phyloP scores from a whole-genome alignment of 352 stramenopile species.

The Globisporangium splendens region DNA sequence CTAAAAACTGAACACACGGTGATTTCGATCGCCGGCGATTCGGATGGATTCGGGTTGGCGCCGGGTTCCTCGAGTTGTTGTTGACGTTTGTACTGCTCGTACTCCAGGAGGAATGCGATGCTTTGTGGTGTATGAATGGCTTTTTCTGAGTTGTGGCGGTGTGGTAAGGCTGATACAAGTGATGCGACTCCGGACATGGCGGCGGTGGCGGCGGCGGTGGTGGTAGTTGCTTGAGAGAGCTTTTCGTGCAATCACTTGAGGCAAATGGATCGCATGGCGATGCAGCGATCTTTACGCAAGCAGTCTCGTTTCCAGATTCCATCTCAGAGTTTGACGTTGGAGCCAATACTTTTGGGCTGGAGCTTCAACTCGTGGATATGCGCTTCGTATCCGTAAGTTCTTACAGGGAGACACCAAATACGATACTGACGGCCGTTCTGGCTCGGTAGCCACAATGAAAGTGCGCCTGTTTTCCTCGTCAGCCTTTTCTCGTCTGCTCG shows the following conservation, averaged over 20 bases:
- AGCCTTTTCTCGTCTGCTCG: background rate
- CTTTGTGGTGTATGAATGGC: background rate
- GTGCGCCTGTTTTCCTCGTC: background rate
- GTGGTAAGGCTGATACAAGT: slow-evolving; percentile 6
- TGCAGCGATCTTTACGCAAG: background rate
- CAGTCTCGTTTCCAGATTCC: slow-evolving; percentile 31
- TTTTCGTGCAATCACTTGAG: no score
- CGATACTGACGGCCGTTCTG: background rate
- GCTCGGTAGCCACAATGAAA: background rate
- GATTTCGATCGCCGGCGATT: background rate
- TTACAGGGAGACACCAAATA: background rate
- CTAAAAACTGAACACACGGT: slow-evolving; percentile 41
- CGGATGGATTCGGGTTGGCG: background rate
- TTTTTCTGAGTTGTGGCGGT: background rate
- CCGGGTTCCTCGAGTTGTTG: background rate
- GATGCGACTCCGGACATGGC: slow-evolving; percentile 8
- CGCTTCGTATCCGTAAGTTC: background rate
- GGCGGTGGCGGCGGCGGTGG: slow-evolving; percentile 6
- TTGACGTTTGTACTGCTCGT: slow-evolving; percentile 7
- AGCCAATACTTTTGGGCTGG: background rate
- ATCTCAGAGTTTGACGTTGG: background rate
- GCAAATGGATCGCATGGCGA: no score
- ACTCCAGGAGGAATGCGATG: background rate
- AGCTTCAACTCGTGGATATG: background rate
- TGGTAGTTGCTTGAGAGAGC: no score